Conservation (phyloP, 345 rosid species). For the Brassica nigra region DNA sequence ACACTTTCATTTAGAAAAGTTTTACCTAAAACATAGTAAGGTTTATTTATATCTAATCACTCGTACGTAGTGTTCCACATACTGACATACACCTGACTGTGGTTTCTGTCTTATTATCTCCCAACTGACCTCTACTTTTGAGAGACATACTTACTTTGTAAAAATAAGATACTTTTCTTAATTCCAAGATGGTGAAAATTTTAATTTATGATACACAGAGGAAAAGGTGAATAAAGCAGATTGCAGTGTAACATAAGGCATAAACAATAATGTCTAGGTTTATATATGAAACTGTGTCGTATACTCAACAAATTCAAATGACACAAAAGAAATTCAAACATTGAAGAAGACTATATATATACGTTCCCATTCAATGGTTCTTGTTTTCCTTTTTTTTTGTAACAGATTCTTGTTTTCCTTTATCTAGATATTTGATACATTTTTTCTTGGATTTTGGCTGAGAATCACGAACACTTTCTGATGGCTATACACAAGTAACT, state of each 20-base stretch:
- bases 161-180: not conserved
- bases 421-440: not conserved
- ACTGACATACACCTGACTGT: too few species aligned
- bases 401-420: conserved; percentile 47
- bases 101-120: conserved; percentile 18
- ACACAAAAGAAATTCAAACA: conserved; percentile 54
- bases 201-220: not conserved
- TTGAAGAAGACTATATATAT: conserved; percentile 46
- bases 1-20: not conserved
- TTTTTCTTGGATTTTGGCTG: not conserved
- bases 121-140: conserved; percentile 18
- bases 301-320: conserved; percentile 31
- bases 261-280: not conserved
- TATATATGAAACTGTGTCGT: conserved; percentile 13
- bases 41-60: too few species aligned
- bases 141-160: conserved; percentile 16
- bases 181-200: not conserved
- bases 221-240: conserved; percentile 45
- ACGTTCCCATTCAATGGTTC: conserved; percentile 54
- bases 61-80: too few species aligned
- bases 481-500: not conserved
- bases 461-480: not conserved
- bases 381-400: conserved; percentile 39
- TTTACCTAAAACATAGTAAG: not conserved
- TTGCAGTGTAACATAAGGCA: conserved; percentile 24